Conservation (phyloP, 148 eudicot genomes). For the Camellia granthamiana region DNA sequence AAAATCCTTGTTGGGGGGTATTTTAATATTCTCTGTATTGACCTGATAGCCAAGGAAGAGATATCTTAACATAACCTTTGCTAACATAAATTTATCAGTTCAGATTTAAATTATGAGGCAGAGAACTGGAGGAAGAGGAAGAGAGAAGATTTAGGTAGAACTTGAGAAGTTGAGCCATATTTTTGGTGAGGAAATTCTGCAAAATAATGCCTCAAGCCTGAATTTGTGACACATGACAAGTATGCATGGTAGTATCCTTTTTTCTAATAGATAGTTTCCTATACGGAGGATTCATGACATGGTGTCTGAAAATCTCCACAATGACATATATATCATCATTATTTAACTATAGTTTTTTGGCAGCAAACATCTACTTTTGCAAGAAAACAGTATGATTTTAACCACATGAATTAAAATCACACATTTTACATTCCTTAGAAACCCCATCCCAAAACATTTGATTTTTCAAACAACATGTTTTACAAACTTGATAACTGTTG, state of each 20-base stretch:
- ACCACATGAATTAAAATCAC: not conserved
- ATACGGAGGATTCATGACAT: not conserved
- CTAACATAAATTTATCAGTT: not conserved
- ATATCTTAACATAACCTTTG: constrained; percentile 13
- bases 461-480: not conserved
- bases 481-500: not conserved
- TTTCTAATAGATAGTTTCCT: not conserved
- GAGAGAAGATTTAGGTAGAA: not conserved
- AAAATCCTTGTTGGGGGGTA: constrained; percentile 94
- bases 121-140: not conserved
- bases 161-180: not conserved
- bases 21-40: constrained; percentile 80
- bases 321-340: not conserved
- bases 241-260: not conserved
- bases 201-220: not conserved
- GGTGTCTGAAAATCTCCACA: not conserved
- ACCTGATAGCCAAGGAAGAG: constrained; percentile 45
- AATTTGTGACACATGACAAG: not conserved
- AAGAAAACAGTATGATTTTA: not conserved
- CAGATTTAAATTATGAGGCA: not conserved
- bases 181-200: not conserved
- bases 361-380: not conserved
- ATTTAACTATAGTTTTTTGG: not conserved
- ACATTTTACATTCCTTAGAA: not conserved
- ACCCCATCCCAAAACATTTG: not conserved